phyloP scores from a whole-genome alignment of 2,329 filamentous ascomycete species.

The Onygenales sp. region DNA sequence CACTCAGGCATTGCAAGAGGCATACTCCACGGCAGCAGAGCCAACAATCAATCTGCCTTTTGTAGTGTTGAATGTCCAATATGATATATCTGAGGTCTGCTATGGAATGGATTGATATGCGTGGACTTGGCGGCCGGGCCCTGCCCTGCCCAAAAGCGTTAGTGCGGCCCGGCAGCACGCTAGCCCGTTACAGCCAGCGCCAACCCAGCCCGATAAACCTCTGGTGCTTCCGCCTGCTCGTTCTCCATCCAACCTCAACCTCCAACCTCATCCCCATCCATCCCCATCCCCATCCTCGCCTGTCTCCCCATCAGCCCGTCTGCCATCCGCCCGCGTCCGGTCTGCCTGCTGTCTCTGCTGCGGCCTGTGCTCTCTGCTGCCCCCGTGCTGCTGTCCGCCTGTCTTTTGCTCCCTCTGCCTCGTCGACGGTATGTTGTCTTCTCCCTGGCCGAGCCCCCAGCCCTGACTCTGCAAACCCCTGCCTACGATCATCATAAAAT shows the following conservation, averaged over 20 bases:
- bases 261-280: not conserved
- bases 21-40: too few relatives aligned
- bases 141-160: not conserved
- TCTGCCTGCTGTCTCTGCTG: not conserved
- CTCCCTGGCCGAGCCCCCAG: not conserved
- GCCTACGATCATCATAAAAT: not conserved
- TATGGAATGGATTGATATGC: too few relatives aligned
- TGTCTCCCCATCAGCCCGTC: not conserved
- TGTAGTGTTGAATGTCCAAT: too few relatives aligned
- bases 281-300: not conserved
- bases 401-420: not conserved
- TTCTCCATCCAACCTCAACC: slow-evolving; percentile 7
- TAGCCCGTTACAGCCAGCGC: not conserved
- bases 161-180: not conserved
- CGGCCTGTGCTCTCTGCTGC: not conserved
- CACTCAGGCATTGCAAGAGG: not conserved
- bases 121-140: not conserved
- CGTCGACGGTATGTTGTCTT: not conserved
- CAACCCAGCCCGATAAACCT: slow-evolving; percentile 6
- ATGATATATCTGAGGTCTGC: too few relatives aligned
- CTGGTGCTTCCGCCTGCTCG: slow-evolving; percentile 12
- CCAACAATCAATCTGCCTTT: too few relatives aligned
- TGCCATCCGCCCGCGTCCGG: not conserved
- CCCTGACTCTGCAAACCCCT: not conserved
- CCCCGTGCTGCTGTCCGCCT: not conserved